Percentiles rank a stretch among this genome's conserved stretches.
Conservation (phyloP, 2,329 filamentous ascomycete genomes). For the Paraphaeosphaeria minitans region DNA sequence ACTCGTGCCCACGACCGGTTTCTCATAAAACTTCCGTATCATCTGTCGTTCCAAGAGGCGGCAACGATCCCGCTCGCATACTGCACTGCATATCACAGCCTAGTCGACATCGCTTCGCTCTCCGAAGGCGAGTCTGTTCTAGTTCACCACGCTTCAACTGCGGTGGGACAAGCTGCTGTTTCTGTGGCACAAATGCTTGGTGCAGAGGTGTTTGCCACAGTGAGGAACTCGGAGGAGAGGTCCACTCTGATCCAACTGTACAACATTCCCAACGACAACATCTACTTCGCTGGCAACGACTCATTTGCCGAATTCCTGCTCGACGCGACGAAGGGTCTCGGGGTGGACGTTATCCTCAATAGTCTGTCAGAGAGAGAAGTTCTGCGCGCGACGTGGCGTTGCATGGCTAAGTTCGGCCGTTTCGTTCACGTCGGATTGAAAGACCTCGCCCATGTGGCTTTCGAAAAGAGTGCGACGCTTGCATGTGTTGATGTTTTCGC, state of each 20-base stretch:
- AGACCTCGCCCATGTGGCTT: constrained; percentile 10
- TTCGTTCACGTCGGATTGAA: constrained; percentile 17
- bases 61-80: constrained; percentile 30
- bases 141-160: constrained; percentile 35
- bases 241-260: constrained; percentile 21
- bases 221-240: constrained; percentile 30
- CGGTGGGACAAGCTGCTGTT: constrained; percentile 39
- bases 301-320: constrained; percentile 31
- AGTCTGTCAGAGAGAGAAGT: constrained; percentile 24
- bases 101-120: constrained; percentile 38
- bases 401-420: constrained; percentile 46
- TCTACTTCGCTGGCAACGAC: constrained; percentile 35
- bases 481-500: constrained; percentile 21
- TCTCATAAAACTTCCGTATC: constrained; percentile 26
- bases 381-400: constrained; percentile 49
- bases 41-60: constrained; percentile 30
- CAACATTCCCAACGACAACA: constrained; percentile 33
- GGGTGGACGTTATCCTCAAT: constrained; percentile 47
- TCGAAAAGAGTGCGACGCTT: constrained; percentile 20
- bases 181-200: constrained; percentile 29
- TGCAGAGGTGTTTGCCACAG: constrained; percentile 31
- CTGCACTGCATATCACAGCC: constrained; percentile 31
- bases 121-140: constrained; percentile 39
- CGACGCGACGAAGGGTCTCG: constrained; percentile 30
- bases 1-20: constrained; percentile 23